These are phyloP conservation scores for Ceratocystis huliohia DNA, from an alignment of 2,329 filamentous ascomycete genomes.

Conservation along the genomic window DNA sequence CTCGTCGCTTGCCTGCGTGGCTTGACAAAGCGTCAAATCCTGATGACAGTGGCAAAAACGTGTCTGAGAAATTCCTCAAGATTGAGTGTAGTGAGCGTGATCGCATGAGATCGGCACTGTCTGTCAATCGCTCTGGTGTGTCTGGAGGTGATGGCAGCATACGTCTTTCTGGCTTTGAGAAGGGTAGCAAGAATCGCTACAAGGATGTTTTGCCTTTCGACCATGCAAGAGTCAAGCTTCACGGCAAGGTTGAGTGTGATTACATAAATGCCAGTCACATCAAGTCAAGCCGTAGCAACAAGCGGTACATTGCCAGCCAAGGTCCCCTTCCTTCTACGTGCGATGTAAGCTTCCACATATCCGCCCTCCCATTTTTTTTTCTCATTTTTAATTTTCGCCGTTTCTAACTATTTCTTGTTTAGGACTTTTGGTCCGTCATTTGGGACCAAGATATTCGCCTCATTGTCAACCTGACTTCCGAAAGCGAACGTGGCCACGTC, in stretches of 20 bases:
- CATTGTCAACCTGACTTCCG: slow-evolving; percentile 91
- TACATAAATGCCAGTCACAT: slow-evolving; percentile 93
- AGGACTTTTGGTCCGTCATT: slow-evolving; percentile 96
- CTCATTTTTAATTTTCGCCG: neutral
- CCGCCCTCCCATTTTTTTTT: neutral
- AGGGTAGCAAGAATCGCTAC: slow-evolving; percentile 90
- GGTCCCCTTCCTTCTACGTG: slow-evolving; percentile 88
- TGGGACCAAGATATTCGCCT: slow-evolving; percentile 96
- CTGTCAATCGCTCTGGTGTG: slow-evolving; percentile 33
- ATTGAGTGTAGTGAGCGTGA: slow-evolving; percentile 79
- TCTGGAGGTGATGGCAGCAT: slow-evolving; percentile 32
- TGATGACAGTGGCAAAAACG: slow-evolving; percentile 61
- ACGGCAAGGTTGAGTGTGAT: slow-evolving; percentile 61
- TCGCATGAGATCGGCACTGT: slow-evolving; percentile 74
- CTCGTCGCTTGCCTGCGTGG: slow-evolving; percentile 58
- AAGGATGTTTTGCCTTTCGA: slow-evolving; percentile 97
- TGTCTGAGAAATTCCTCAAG: slow-evolving; percentile 69
- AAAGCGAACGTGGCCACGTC: slow-evolving; percentile 80
- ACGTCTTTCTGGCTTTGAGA: slow-evolving; percentile 82
- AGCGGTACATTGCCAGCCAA: slow-evolving; percentile 90
- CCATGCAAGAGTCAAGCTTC: slow-evolving; percentile 73
- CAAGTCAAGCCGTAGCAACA: slow-evolving; percentile 67
- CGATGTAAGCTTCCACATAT: slow-evolving; percentile 44
- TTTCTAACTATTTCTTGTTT: slow-evolving; percentile 7
- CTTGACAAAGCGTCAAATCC: slow-evolving; percentile 54